phyloP scores from a whole-genome alignment of 352 stramenopile species.

The Phytophthora litchii region DNA sequence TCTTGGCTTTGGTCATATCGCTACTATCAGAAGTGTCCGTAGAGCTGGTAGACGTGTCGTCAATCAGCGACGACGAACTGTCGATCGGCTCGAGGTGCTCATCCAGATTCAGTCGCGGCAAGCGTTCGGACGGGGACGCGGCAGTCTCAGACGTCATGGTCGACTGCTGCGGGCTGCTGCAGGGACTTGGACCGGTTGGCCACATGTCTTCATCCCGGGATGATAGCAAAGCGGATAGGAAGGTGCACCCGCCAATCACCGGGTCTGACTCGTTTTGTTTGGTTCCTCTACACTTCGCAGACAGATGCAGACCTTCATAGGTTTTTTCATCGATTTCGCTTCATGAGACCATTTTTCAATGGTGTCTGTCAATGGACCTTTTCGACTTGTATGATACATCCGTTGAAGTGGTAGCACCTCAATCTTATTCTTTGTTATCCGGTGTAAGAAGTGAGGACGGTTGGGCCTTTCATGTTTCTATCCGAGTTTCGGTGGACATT shows the following conservation, averaged over 20 bases:
- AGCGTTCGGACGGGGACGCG: slow-evolving; percentile 16
- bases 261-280: slow-evolving; percentile 7
- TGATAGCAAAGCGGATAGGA: slow-evolving; percentile 34
- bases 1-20: slow-evolving; percentile 15
- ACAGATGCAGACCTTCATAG: background rate
- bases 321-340: background rate
- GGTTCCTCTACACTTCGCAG: slow-evolving; percentile 1
- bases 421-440: too few relatives aligned
- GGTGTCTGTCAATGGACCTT: too few relatives aligned
- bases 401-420: too few relatives aligned
- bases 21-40: slow-evolving; percentile 4
- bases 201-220: slow-evolving; percentile 18
- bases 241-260: slow-evolving; percentile 15
- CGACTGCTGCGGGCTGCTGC: slow-evolving; percentile 11
- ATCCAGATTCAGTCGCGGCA: slow-evolving; percentile 29
- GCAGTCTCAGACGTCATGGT: slow-evolving; percentile 21
- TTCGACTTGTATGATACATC: too few relatives aligned
- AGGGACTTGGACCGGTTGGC: slow-evolving; percentile 2
- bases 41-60: slow-evolving; percentile 7
- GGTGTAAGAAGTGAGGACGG: too few relatives aligned
- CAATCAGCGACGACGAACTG: slow-evolving; percentile 2
- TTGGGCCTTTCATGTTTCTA: too few relatives aligned
- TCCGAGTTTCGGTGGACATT: too few relatives aligned
- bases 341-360: too few relatives aligned
- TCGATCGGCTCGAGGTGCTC: slow-evolving; percentile 15